Conservation (phyloP, 108 stramenopile genomes). For the Aurantiochytrium sp. region DNA sequence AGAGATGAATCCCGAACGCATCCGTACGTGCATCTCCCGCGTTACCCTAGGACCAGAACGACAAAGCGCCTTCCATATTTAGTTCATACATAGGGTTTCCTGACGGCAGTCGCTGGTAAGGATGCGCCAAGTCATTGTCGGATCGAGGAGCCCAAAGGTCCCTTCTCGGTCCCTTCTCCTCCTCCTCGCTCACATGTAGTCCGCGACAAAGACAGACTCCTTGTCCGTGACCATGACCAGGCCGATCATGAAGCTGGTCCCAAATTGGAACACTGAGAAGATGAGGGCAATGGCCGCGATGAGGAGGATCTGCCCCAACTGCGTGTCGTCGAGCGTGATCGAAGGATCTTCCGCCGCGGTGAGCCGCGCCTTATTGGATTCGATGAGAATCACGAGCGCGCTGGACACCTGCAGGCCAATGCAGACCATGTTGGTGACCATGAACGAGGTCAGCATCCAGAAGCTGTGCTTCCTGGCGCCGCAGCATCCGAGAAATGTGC, state of each 20-base stretch:
- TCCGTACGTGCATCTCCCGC: no score
- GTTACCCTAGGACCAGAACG: no score
- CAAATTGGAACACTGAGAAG: not conserved
- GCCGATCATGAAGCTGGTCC: not conserved
- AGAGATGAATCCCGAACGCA: no score
- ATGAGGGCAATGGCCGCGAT: not conserved
- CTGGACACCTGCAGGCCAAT: not conserved
- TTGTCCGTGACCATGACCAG: slow-evolving; percentile 16
- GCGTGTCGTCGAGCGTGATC: not conserved
- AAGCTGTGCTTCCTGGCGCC: not conserved
- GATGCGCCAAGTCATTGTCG: no score
- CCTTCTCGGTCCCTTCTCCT: no score
- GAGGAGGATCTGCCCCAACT: not conserved
- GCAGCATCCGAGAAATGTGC: not conserved
- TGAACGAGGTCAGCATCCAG: not conserved
- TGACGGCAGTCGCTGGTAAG: no score
- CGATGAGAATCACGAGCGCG: not conserved
- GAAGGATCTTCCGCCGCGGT: not conserved
- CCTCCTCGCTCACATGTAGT: not conserved
- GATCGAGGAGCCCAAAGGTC: no score
- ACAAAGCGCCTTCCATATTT: no score
- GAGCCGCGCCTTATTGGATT: not conserved
- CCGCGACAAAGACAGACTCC: not conserved
- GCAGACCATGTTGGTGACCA: not conserved
- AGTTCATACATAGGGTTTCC: no score